A percentile compares a stretch with the other conserved stretches of the same genome.
phyloP scores from a whole-genome alignment of 2,329 filamentous ascomycete species.

The Sporothrix brunneoviolacea region DNA sequence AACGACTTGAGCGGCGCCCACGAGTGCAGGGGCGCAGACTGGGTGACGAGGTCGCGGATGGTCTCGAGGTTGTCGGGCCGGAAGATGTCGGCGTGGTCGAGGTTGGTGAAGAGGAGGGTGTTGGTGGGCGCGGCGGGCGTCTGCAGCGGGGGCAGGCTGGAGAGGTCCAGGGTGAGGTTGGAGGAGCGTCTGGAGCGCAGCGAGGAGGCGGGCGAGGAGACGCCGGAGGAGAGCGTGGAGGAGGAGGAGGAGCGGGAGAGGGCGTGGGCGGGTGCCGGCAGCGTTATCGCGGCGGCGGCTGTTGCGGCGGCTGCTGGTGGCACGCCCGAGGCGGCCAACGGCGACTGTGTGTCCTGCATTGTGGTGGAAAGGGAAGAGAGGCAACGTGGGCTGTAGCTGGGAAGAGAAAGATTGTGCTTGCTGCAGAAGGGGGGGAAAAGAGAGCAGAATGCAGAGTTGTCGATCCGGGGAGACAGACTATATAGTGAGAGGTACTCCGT shows the following conservation, averaged over 20 bases:
- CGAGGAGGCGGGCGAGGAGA: slow-evolving; percentile 40
- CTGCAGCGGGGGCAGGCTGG: slow-evolving; percentile 53
- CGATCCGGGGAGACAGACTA: background rate
- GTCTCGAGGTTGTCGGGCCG: slow-evolving; percentile 64
- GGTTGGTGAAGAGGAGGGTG: slow-evolving; percentile 78
- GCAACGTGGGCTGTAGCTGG: too few species aligned
- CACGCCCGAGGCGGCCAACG: background rate
- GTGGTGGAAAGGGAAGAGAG: background rate
- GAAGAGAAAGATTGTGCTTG: background rate
- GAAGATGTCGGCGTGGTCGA: slow-evolving; percentile 68
- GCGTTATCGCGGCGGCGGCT: background rate
- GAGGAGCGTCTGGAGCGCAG: slow-evolving; percentile 24
- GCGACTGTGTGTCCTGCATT: background rate
- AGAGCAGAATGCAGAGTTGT: background rate
- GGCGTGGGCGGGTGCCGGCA: background rate
- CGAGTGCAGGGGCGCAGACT: slow-evolving; percentile 65
- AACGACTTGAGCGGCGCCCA: slow-evolving; percentile 79
- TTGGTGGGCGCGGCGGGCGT: slow-evolving; percentile 73
- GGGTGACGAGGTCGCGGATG: slow-evolving; percentile 63
- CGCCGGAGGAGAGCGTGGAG: slow-evolving; percentile 25
- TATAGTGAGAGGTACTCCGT: slow-evolving; percentile 6
- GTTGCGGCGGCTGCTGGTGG: background rate
- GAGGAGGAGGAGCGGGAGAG: background rate
- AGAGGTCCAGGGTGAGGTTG: slow-evolving; percentile 65
- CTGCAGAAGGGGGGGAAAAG: background rate